Evolutionary conservation across 2,329 filamentous ascomycete species (phyloP).

Genomic region (Diaporthe citriasiana): DNA sequence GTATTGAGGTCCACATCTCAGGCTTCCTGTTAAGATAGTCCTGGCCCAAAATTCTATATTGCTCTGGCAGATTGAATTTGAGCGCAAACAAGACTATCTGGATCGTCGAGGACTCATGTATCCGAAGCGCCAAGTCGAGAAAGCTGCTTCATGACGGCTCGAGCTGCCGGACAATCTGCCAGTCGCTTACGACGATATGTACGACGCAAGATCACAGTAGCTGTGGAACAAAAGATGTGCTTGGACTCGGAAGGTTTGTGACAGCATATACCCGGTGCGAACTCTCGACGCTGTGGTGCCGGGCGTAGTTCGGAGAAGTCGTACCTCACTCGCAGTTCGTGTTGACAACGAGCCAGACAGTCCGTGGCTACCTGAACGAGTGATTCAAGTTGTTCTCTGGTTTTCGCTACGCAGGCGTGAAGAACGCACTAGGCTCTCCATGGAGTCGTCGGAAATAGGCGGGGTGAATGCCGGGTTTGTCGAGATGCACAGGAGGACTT

Average conservation of each 20-base stretch:
- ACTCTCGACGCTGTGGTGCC: not conserved
- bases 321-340: not conserved
- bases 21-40: not conserved
- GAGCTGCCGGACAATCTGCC: not conserved
- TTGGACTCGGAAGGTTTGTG: not conserved
- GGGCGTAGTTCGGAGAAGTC: not conserved
- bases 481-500: conserved; percentile 1
- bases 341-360: not conserved
- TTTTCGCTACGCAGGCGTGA: not conserved
- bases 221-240: not conserved
- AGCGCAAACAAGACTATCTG: not conserved
- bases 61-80: not conserved
- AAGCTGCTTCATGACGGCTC: not conserved
- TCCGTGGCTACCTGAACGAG: not conserved
- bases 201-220: not conserved
- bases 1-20: not conserved
- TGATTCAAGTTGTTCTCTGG: not conserved
- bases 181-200: not conserved
- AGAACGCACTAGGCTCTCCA: not conserved
- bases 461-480: not conserved
- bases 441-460: not conserved
- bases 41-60: not conserved
- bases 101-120: not conserved
- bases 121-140: not conserved
- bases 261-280: not conserved